Evolutionary conservation across 2,329 filamentous ascomycete genomes (phyloP), one percentile per base, ranked within the genome.

Genomic region (Phialemoniopsis sp.): DNA sequence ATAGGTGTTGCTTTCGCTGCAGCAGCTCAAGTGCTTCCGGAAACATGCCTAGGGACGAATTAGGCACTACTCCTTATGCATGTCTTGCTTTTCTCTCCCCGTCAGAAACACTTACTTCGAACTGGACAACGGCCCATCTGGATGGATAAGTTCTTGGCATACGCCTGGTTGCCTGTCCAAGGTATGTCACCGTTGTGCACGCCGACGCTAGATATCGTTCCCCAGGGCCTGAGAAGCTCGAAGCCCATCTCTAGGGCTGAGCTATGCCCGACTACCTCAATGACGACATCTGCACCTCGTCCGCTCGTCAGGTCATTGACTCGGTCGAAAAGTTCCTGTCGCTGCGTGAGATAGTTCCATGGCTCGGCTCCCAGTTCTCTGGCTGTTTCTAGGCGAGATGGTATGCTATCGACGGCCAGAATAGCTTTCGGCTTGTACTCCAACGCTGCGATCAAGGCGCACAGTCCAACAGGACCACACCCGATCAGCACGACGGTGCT

Each of bases 391-490:
- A 96, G 70, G 40, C 90, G 75, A 43, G 80, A 82, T 3, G 83
- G 78, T 7, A 95, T 78, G 9, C 83, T 82, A 62, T 95, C 89
- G 36, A 94, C 77, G 5, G 87, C 88, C 45, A 94, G 80, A 3
- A 94, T 62, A 53, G 87, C 73, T 58, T 82, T 85, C 1, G 89
- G 88, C 48, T 80, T 78, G 59, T 81, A 83, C 52, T 88, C 80
- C n/a, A 85, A 68, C 6, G 86, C 84, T 43, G 87, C 85, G 45
- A 90, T 74, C 41, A 94, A 67, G 13, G 89, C 88, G 58, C 90
- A 95, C 12, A 95, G 73, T 2, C 89, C 90, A 4, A 95, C 85
- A 0, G 85, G 85, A 1, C 90, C 90, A 55, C 89, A 95, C 5
- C 90, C 90, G 43, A 95, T 78, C 15, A 95, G 67, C 2, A 94